These are phyloP conservation scores for Xerocomellus amylosporus DNA, from an alignment of 768 basidiomycete genomes.

Conservation along the genomic window DNA sequence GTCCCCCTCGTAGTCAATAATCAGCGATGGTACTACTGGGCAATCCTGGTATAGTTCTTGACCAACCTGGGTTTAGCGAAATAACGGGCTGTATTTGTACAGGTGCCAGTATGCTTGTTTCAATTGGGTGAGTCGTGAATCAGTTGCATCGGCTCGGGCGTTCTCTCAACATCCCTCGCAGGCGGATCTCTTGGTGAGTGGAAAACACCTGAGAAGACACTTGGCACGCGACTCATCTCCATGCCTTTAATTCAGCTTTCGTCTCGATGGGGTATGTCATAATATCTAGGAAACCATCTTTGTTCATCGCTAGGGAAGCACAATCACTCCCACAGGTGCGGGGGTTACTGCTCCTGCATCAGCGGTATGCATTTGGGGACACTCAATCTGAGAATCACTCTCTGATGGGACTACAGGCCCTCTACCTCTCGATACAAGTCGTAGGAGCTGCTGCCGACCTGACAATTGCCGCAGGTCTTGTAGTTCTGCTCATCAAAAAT, in stretches of 20 bases:
- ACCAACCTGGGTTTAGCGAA: background rate
- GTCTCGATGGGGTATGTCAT: slow-evolving; percentile 1
- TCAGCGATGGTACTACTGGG: slow-evolving; percentile 4
- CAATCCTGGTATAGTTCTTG: background rate
- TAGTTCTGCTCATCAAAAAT: background rate
- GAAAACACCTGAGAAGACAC: background rate
- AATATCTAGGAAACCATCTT: background rate
- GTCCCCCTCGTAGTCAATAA: background rate
- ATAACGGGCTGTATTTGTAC: background rate
- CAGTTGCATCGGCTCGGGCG: background rate
- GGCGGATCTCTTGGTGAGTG: slow-evolving; percentile 6
- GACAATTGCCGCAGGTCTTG: background rate
- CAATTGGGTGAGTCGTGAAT: slow-evolving; percentile 1
- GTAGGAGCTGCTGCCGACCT: slow-evolving; percentile 1
- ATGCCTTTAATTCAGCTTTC: background rate
- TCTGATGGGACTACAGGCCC: background rate
- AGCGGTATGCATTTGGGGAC: background rate
- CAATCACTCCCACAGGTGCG: background rate
- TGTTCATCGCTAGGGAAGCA: background rate
- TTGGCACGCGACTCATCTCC: background rate
- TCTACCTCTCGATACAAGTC: slow-evolving; percentile 1
- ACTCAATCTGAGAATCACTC: background rate
- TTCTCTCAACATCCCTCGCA: background rate
- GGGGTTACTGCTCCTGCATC: background rate
- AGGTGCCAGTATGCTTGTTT: slow-evolving; percentile 2